Conservation (phyloP, 2,329 filamentous ascomycete species). For the Claviceps sorghi region DNA sequence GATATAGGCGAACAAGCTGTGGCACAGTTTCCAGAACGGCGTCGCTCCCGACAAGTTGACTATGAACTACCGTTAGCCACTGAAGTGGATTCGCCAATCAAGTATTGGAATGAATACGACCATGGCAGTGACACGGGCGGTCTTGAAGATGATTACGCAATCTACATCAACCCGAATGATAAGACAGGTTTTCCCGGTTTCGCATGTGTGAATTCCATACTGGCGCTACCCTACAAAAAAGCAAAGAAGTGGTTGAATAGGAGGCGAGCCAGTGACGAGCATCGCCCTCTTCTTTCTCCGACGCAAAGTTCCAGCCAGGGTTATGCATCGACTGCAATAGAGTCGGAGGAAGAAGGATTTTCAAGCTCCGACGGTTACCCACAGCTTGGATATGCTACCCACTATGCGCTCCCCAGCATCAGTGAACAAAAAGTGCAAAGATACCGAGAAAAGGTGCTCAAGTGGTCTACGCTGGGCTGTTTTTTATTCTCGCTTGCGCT, state of each 20-base stretch:
- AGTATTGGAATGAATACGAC: constrained; percentile 83
- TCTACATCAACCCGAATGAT: constrained; percentile 60
- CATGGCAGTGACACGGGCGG: constrained; percentile 56
- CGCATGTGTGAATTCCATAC: constrained; percentile 39
- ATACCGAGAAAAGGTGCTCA: constrained; percentile 41
- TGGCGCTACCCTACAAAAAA: constrained; percentile 34
- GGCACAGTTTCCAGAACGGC: neutral
- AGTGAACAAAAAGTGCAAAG: constrained; percentile 32
- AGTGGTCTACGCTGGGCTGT: constrained; percentile 35
- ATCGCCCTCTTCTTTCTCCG: constrained; percentile 10
- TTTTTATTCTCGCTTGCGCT: constrained; percentile 48
- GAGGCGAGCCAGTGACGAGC: constrained; percentile 10
- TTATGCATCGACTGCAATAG: constrained; percentile 18
- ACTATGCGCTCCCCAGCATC: constrained; percentile 40
- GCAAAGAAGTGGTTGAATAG: constrained; percentile 35
- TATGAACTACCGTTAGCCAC: constrained; percentile 20
- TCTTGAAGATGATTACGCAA: constrained; percentile 48
- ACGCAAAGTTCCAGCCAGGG: constrained; percentile 11
- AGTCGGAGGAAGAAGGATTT: constrained; percentile 33
- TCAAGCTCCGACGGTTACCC: constrained; percentile 38
- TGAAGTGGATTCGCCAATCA: constrained; percentile 16
- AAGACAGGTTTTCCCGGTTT: constrained; percentile 47
- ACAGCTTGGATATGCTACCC: constrained; percentile 34
- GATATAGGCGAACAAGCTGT: constrained; percentile 14
- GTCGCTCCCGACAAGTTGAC: constrained; percentile 9